Base-by-base conservation (phyloP, 2,329 filamentous ascomycete species). In the Fusarium transvaalense region DNA sequence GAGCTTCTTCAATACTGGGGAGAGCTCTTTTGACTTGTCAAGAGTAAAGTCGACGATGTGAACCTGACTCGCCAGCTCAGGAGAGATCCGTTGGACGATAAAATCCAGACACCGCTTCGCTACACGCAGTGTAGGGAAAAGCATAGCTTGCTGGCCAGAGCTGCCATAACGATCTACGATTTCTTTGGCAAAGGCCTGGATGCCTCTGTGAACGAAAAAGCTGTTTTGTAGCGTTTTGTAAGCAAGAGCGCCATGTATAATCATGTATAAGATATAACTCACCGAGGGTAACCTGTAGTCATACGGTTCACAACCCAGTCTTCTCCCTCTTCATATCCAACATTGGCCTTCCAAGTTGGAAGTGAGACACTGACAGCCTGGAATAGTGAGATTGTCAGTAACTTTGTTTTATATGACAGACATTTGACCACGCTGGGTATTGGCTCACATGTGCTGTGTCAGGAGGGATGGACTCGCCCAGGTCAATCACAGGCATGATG, bases 291-390 rank as follows among this genome's bases (percentile, higher is more conserved):
- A 35, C 96, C 96, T 43, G 92, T 97, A 69, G 88, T 86, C 94
- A 99, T 91, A 76, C 90, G 91, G 66, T 86, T 87, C 19, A 96
- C 69, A n/a, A 99, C 92, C 91, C 93, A 96, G 58, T 90, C 83
- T 77, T 97, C 87, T 51, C 94, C 95, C 79, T 99, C 94, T 79
- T 99, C 96, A 76, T 99, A 99, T 39, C 89, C 95, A 38, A 99
- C 85, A 75, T 97, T 98, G 69, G 94, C 85, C 70, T 85, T 86
- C 96, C 96, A 99, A 81, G 94, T 97, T 38, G 96, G 96, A 27
- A 99, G 83, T 17, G 96, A 98, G 41, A 98, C 95, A 78, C 95
- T 98, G 69, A 98, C 93, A 69, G 95, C 96, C 94, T 97, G 55
- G 7, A 3, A 21, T 5, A 14, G 43, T 25, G 27, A 43, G 21